phyloP scores from a whole-genome alignment of 2,329 filamentous ascomycete genomes.

The Cercospora sojina region DNA sequence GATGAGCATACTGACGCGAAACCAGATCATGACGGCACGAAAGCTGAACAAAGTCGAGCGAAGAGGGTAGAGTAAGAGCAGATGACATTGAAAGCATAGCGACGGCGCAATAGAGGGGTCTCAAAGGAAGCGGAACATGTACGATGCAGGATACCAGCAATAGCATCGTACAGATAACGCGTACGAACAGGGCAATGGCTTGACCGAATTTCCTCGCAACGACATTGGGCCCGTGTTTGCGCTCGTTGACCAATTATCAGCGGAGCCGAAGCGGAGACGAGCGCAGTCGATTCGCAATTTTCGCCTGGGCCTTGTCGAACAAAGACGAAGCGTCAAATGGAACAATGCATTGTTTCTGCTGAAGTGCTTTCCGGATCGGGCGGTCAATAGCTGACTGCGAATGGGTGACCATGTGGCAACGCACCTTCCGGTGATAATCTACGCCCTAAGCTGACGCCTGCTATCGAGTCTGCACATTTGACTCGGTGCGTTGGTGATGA shows the following conservation, averaged over 20 bases:
- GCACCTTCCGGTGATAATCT: neutral
- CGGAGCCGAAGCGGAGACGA: neutral
- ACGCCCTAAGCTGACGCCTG: neutral
- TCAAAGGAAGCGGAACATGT: neutral
- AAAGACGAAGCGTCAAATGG: neutral
- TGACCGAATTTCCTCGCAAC: neutral
- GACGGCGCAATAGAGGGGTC: constrained; percentile 18
- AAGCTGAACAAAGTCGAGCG: constrained; percentile 61
- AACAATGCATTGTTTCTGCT: neutral
- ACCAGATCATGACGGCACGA: constrained; percentile 58
- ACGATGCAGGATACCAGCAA: constrained; percentile 2
- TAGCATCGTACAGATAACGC: constrained; percentile 9
- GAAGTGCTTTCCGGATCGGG: neutral
- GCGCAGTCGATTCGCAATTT: neutral
- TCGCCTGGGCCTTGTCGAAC: neutral
- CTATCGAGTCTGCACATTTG: neutral
- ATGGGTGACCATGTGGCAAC: neutral
- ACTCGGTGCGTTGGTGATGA: neutral
- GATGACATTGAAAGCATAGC: constrained; percentile 19
- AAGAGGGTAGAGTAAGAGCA: constrained; percentile 36
- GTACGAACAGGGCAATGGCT: neutral
- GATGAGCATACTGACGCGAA: constrained; percentile 11
- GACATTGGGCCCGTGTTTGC: neutral
- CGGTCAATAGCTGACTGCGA: neutral
- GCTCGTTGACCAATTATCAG: neutral